phyloP scores from a whole-genome alignment of 257 asterid species.

The Perilla frutescens region DNA sequence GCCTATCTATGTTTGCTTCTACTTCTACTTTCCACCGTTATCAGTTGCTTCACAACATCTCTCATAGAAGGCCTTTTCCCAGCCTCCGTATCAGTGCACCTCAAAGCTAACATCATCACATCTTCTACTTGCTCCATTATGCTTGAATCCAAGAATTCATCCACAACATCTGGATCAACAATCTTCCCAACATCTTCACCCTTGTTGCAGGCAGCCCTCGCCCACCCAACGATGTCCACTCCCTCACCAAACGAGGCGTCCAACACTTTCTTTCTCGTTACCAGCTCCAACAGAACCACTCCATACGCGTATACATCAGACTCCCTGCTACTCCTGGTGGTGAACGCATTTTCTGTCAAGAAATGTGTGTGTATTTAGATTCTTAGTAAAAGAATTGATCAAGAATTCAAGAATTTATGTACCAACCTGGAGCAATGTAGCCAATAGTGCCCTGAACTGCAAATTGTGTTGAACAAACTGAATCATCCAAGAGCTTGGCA shows the following conservation, averaged over 20 bases:
- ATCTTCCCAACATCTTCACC: slow-evolving; percentile 48
- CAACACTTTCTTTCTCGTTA: slow-evolving; percentile 61
- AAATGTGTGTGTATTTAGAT: slow-evolving; percentile 6
- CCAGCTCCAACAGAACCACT: slow-evolving; percentile 70
- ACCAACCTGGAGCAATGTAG: slow-evolving; percentile 84
- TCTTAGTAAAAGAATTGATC: neutral
- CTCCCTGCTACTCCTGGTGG: slow-evolving; percentile 60
- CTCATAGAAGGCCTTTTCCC: slow-evolving; percentile 73
- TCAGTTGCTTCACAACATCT: slow-evolving; percentile 73
- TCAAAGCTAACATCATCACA: slow-evolving; percentile 58
- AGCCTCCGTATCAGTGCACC: slow-evolving; percentile 67
- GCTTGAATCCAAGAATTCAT: slow-evolving; percentile 64
- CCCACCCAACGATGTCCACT: slow-evolving; percentile 61
- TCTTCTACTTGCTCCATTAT: slow-evolving; percentile 54
- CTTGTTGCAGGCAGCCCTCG: slow-evolving; percentile 48
- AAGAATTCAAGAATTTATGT: neutral
- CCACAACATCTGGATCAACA: slow-evolving; percentile 58
- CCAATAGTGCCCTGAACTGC: slow-evolving; percentile 71
- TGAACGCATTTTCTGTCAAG: slow-evolving; percentile 68
- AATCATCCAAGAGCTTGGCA: slow-evolving; percentile 77
- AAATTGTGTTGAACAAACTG: slow-evolving; percentile 50
- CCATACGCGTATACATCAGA: slow-evolving; percentile 85
- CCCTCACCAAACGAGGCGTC: slow-evolving; percentile 57
- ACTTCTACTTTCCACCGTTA: slow-evolving; percentile 35
- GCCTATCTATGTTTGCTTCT: slow-evolving; percentile 45